These are phyloP conservation scores for Zasmidium cellare DNA, from an alignment of 2,329 filamentous ascomycete genomes.

Conservation along the genomic window DNA sequence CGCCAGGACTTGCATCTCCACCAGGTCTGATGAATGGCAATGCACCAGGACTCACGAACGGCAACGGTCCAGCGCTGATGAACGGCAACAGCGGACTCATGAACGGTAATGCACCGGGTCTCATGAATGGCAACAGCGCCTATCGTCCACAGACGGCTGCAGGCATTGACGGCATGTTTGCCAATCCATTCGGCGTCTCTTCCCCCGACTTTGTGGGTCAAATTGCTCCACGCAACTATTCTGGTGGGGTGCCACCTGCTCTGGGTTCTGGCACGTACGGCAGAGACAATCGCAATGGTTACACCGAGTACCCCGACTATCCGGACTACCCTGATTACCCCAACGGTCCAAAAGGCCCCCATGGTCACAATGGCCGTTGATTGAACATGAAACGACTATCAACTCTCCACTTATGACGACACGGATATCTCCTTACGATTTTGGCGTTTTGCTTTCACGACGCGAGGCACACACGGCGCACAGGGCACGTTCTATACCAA, in stretches of 20 bases:
- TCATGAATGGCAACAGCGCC: background rate
- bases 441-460: background rate
- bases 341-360: background rate
- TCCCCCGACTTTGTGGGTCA: conserved; percentile 24
- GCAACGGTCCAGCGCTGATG: background rate
- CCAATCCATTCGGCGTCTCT: conserved; percentile 27
- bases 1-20: conserved; percentile 75
- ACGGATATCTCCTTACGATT: background rate
- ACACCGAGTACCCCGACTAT: conserved; percentile 10
- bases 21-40: conserved; percentile 44
- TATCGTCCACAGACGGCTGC: conserved; percentile 18
- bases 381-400: background rate
- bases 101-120: background rate
- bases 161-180: conserved; percentile 31
- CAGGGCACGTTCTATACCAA: conserved; percentile 10
- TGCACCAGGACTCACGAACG: background rate
- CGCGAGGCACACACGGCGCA: conserved; percentile 14
- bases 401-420: background rate
- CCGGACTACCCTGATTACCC: background rate
- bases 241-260: conserved; percentile 30
- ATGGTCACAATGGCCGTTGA: background rate
- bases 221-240: conserved; percentile 22
- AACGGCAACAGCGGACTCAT: background rate
- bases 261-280: conserved; percentile 28
- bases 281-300: conserved; percentile 19